Evolutionary conservation across 106 monocot species (phyloP), one percentile per base, ranked within the genome.

Genomic region (Dendrobium nobile): DNA sequence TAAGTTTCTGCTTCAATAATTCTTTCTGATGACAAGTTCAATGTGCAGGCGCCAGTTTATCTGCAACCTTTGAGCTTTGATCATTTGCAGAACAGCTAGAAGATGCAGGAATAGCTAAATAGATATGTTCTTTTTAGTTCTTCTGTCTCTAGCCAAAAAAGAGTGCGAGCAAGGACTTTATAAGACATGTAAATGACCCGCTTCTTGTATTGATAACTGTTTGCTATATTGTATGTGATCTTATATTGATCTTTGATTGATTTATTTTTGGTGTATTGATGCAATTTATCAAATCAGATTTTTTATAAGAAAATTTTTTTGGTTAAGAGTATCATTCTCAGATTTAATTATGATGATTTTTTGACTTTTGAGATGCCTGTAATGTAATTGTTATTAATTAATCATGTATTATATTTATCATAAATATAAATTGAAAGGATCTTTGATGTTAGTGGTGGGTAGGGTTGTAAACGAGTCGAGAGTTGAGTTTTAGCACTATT

Each of bases 61-160:
- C 89, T 86, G 86, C 95, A 95, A 72, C 88, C 90, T 3, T 83
- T 92, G 85, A 95, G 95, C 85, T 89, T 90, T 78, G 92, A 87
- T 47, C 82, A 86, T 81, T 77, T 77, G 65, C 85, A 87, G 56
- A 82, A 87, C 41, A 64, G 75, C 41, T 95, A 83, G 37, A 77
- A 47, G 0, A 4, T 73, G 40, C 41, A 41, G 73, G 73, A 27
- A 42, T 27, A n/a, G 18, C 61, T 61, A 27, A 58, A 31, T 15
- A 26, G 26, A 68, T 68, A 10, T 68, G 68, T 28, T 31, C 31
- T 68, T 68, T 13, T 68, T 31, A 68, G 68, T 1, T 68, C 11
- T 68, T 13, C 1, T 31, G 31, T 68, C 70, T 70, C 37, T 37
- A 37, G 11, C 37, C 28, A 70, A 15, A 70, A 70, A 70, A 37